A percentile compares a stretch with the other conserved stretches of the same genome.
phyloP scores from a whole-genome alignment of 108 stramenopile species.

The Parmales sp. region DNA sequence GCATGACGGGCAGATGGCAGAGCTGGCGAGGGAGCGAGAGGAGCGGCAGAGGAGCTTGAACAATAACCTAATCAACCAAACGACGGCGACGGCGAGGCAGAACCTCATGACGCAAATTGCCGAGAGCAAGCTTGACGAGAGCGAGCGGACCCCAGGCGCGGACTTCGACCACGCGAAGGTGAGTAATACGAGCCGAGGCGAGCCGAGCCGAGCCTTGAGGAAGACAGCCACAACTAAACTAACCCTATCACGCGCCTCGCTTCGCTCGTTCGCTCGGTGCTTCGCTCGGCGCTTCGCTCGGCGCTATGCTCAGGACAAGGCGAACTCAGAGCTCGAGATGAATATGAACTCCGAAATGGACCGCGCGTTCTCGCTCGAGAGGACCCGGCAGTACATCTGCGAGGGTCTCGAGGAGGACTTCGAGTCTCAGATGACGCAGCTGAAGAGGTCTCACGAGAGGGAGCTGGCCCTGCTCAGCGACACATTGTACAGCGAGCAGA shows the following conservation, averaged over 20 bases:
- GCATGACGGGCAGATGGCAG: not conserved
- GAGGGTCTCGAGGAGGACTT: conserved; percentile 12
- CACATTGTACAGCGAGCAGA: not conserved
- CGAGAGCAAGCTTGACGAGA: not conserved
- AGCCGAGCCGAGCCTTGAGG: no score
- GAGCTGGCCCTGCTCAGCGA: not conserved
- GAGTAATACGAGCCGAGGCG: no score
- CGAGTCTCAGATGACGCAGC: not conserved
- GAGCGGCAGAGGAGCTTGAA: not conserved
- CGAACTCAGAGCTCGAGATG: not conserved
- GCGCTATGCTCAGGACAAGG: no score
- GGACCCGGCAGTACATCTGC: not conserved
- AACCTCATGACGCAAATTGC: not conserved
- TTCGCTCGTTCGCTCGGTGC: no score
- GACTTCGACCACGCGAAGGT: not conserved
- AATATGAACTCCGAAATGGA: not conserved
- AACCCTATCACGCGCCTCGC: no score
- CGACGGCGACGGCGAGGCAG: not conserved
- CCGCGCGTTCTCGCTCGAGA: not conserved
- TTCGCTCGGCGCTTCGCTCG: no score
- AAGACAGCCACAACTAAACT: no score
- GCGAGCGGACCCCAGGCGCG: not conserved
- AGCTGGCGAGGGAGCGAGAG: not conserved
- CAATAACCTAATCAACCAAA: not conserved
- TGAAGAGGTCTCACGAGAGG: conserved; percentile 2